Percentiles rank a stretch among this genome's conserved stretches.
Conservation (phyloP, 768 basidiomycete species). For the Auriscalpium microsporum region DNA sequence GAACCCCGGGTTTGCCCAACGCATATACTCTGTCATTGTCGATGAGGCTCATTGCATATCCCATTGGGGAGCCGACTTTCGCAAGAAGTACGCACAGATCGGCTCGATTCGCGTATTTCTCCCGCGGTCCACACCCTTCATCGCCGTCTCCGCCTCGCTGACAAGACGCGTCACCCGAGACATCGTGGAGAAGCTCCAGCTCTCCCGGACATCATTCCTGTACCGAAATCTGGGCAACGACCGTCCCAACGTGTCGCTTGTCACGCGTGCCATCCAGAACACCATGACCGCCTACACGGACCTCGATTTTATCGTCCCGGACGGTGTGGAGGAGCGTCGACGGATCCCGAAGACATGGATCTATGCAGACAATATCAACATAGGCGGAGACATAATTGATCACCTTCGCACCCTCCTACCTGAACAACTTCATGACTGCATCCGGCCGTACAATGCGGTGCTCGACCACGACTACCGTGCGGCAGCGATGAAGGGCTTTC, state of each 20-base stretch:
- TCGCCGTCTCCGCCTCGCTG: slow-evolving; percentile 17
- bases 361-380: slow-evolving; percentile 18
- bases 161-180: slow-evolving; percentile 12
- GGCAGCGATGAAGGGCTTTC: slow-evolving; percentile 14
- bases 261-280: slow-evolving; percentile 19
- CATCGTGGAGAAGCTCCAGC: slow-evolving; percentile 12
- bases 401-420: slow-evolving; percentile 6
- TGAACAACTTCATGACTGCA: neutral
- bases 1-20: slow-evolving; percentile 12
- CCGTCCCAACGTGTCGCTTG: slow-evolving; percentile 18
- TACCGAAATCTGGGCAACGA: slow-evolving; percentile 19
- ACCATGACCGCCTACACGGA: slow-evolving; percentile 17
- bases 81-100: slow-evolving; percentile 19
- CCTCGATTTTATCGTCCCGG: slow-evolving; percentile 20
- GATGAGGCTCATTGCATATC: slow-evolving; percentile 26
- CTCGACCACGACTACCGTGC: slow-evolving; percentile 11
- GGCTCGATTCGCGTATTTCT: slow-evolving; percentile 20
- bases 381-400: slow-evolving; percentile 13
- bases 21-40: slow-evolving; percentile 18
- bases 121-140: slow-evolving; percentile 13
- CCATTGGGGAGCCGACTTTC: slow-evolving; percentile 24
- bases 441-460: slow-evolving; percentile 17
- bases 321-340: neutral
- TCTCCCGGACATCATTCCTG: neutral
- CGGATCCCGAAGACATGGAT: slow-evolving; percentile 22